A percentile compares a stretch with the other conserved stretches of the same genome.
phyloP scores from a whole-genome alignment of 1,284 basidiomycete genomes.

The Moniliophthora roreri region DNA sequence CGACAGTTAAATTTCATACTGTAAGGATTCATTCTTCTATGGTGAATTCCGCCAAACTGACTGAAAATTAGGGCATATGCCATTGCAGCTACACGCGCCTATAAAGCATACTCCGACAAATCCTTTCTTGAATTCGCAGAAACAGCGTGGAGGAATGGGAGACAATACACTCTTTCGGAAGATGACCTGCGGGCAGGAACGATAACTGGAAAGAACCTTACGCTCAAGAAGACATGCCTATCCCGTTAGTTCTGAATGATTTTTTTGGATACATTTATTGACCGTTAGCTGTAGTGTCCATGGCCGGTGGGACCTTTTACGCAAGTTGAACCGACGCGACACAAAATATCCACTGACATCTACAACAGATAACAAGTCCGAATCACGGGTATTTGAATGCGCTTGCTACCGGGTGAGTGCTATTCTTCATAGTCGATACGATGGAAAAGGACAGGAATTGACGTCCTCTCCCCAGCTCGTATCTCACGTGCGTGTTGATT shows the following conservation, averaged over 20 bases:
- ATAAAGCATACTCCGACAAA: background rate
- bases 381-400: background rate
- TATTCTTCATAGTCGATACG: too few species aligned
- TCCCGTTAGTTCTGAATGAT: background rate
- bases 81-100: background rate
- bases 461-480: background rate
- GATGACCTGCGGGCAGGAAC: background rate
- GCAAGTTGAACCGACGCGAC: background rate
- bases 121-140: background rate
- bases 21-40: background rate
- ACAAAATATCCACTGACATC: background rate
- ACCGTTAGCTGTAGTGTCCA: conserved; percentile 5
- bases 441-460: background rate
- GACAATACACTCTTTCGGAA: background rate
- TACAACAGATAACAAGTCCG: background rate
- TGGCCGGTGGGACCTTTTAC: conserved; percentile 10
- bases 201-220: background rate
- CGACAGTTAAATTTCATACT: background rate
- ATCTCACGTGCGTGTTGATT: background rate
- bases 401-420: too few species aligned
- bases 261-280: background rate
- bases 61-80: background rate
- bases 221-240: background rate
- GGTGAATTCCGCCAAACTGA: background rate
- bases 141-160: background rate